Percentiles rank a stretch among this genome's conserved stretches.
These are phyloP conservation scores for Phytophthora sp. DNA, from an alignment of 352 stramenopile genomes.

Conservation along the genomic window DNA sequence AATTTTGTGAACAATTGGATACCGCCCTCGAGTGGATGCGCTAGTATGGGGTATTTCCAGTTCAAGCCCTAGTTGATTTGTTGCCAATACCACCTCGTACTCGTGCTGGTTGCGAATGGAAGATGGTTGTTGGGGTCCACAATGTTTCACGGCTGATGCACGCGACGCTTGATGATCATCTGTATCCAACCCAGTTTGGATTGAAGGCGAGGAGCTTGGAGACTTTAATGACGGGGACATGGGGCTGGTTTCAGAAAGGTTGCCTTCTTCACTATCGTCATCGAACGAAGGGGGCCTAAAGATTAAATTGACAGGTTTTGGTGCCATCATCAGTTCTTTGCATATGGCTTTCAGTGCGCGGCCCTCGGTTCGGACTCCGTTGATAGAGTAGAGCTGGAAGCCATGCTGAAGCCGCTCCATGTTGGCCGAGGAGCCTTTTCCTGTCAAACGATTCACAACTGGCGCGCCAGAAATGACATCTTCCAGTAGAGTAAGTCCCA, in stretches of 20 bases:
- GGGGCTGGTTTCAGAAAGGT: conserved; percentile 11
- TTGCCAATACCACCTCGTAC: conserved; percentile 40
- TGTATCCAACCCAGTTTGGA: conserved; percentile 4
- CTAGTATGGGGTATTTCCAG: conserved; percentile 25
- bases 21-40: not conserved
- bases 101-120: conserved; percentile 15
- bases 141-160: conserved; percentile 6
- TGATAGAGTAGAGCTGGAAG: conserved; percentile 57
- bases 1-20: conserved; percentile 37
- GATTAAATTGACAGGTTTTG: conserved; percentile 57
- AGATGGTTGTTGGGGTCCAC: conserved; percentile 1
- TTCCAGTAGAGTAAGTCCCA: conserved; percentile 61
- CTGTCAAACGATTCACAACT: conserved; percentile 73
- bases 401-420: conserved; percentile 53
- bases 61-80: conserved; percentile 30
- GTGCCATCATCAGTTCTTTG: conserved; percentile 32
- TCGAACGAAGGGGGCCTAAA: conserved; percentile 42
- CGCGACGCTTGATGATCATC: conserved; percentile 4
- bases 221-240: not conserved
- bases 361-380: conserved; percentile 40
- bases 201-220: not conserved
- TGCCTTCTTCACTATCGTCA: conserved; percentile 14
- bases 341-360: conserved; percentile 40
- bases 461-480: conserved; percentile 54
- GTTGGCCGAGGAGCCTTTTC: conserved; percentile 49